Percentiles rank a stretch among this genome's conserved stretches.
These are phyloP conservation scores for Pascua guehoae DNA, from an alignment of 1,284 basidiomycete species.

Conservation along the genomic window DNA sequence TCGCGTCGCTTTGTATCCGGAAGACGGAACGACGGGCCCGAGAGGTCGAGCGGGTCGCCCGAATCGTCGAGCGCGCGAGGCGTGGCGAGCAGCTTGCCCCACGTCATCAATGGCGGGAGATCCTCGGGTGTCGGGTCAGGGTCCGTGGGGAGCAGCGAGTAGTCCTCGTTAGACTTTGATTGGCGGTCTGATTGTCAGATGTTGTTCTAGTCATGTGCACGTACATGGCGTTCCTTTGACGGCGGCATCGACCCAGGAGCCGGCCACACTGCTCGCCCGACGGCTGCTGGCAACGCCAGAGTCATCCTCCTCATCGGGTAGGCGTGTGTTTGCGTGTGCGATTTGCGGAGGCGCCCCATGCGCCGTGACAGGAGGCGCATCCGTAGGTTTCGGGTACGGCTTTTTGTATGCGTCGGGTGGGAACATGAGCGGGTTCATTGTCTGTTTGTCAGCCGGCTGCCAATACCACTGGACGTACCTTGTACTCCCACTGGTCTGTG, in stretches of 20 bases:
- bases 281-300: conserved; percentile 42
- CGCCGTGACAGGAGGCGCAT: neutral
- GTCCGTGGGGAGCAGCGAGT: conserved; percentile 6
- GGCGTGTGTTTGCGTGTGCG: conserved; percentile 71
- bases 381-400: conserved; percentile 57
- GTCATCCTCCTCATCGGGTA: conserved; percentile 60
- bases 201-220: conserved; percentile 11
- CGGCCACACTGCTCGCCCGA: conserved; percentile 72
- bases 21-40: conserved; percentile 64
- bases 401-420: conserved; percentile 78
- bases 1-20: conserved; percentile 69
- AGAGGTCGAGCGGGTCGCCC: conserved; percentile 53
- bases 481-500: conserved; percentile 71
- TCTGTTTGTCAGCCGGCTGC: conserved; percentile 8
- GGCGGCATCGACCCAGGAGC: conserved; percentile 80
- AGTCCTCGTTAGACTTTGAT: neutral
- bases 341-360: conserved; percentile 60
- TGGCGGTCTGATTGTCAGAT: neutral
- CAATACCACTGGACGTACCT: conserved; percentile 53
- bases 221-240: conserved; percentile 64
- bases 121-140: conserved; percentile 63
- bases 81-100: conserved; percentile 82
- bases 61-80: conserved; percentile 68
- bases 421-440: conserved; percentile 81
- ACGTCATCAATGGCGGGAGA: conserved; percentile 86